Evolutionary conservation across 202 grass and related monocot species (phyloP), one percentile per base, ranked within the genome.

Genomic region (Elaeis oleifera): DNA sequence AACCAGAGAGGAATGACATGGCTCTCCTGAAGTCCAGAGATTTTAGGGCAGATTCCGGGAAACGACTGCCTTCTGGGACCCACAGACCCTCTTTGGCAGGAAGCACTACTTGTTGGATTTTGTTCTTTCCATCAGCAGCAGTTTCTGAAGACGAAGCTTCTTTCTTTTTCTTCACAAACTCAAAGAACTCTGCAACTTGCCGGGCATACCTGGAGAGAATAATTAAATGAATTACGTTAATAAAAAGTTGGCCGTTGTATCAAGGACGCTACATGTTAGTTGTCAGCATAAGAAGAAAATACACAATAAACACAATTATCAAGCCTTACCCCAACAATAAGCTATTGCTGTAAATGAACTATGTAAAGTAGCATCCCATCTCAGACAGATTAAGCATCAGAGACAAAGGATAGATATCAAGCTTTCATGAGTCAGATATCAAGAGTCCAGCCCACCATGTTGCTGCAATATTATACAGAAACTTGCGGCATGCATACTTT

Each of bases 81-180:
- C 83, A 95, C 59, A 95, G 68, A 65, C 60, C 74, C 70, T 74
- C 63, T 51, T 58, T 51, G 6, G 49, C 61, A 27, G 86, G 86
- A 78, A 90, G 75, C 58, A 80, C 20, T 63, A 84, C 65, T 56
- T 80, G 75, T 56, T 77, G 70, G 69, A 49, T 69, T 26, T 27
- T 63, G 57, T 53, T 71, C 65, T 80, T 81, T 22, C 69, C 56
- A 13, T 78, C 53, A 63, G 32, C 50, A 24, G 0, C 9, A 56
- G 21, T 53, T 62, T 80, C 71, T 54, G 61, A 17, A 52, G 59
- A 32, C 5, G 54, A 39, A 60, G 69, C 54, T 84, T 87, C 83
- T 39, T 84, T 90, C 78, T 87, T 80, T 84, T 86, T 87, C 90
- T 87, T 95, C 78, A 95, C 90, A 73, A 95, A 95, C 29, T 95